phyloP scores from a whole-genome alignment of 768 basidiomycete genomes.

The Boletus coccyginus region DNA sequence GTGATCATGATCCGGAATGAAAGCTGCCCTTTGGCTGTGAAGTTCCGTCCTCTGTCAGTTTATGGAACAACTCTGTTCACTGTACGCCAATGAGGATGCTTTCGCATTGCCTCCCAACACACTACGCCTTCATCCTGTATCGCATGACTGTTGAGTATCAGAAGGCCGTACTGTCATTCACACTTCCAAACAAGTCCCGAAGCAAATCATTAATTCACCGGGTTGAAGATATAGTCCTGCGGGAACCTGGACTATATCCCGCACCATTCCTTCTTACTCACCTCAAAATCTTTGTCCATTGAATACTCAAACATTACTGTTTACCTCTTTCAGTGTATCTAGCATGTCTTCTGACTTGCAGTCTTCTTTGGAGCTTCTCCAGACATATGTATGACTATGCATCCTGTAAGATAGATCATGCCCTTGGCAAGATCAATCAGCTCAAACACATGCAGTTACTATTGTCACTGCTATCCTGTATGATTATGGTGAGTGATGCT shows the following conservation, averaged over 20 bases:
- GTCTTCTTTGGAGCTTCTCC: not conserved
- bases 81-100: not conserved
- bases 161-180: too few species aligned
- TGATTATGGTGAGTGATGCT: slow-evolving; percentile 10
- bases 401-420: not conserved
- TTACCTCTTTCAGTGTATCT: too few species aligned
- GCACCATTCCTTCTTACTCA: too few species aligned
- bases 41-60: not conserved
- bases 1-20: not conserved
- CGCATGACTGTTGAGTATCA: too few species aligned
- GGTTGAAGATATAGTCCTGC: too few species aligned
- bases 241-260: too few species aligned
- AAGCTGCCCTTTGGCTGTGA: not conserved
- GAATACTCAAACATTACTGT: too few species aligned
- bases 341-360: not conserved
- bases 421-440: not conserved
- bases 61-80: not conserved
- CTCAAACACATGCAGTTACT: not conserved
- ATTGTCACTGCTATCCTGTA: not conserved
- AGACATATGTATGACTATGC: not conserved
- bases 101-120: not conserved
- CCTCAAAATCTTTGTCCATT: too few species aligned
- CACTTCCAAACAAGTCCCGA: too few species aligned
- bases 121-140: too few species aligned
- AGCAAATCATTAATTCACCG: too few species aligned